These are phyloP conservation scores for Draba incana DNA, from an alignment of 345 rosid species.

Conservation along the genomic window DNA sequence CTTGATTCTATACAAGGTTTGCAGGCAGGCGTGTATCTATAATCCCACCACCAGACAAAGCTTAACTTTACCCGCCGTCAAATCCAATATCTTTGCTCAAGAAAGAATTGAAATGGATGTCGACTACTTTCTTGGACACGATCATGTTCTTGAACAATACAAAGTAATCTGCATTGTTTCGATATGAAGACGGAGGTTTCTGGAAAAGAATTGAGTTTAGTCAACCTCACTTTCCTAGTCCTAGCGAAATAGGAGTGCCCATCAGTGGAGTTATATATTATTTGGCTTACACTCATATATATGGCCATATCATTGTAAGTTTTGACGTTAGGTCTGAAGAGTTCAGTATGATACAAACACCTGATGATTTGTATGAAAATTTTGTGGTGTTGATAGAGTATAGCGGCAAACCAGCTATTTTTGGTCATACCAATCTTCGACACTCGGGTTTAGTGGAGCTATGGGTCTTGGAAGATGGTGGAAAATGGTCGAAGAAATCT, in stretches of 20 bases:
- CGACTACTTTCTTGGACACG: conserved; percentile 5
- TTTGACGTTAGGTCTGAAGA: neutral
- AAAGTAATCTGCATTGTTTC: neutral
- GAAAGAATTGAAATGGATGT: rapidly evolving
- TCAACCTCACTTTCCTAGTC: neutral
- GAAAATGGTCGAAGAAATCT: conserved; percentile 4
- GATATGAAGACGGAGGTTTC: neutral
- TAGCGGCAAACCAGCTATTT: conserved; percentile 1
- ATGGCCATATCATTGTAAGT: too few species aligned
- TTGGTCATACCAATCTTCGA: neutral
- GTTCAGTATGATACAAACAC: neutral
- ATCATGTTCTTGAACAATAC: conserved; percentile 27
- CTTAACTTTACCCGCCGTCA: conserved; percentile 5
- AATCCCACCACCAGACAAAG: conserved; percentile 23
- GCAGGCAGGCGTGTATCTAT: conserved; percentile 6
- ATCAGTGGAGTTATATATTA: conserved; percentile 12
- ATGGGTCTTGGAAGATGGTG: conserved; percentile 12
- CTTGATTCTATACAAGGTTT: conserved; percentile 17
- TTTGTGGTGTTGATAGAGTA: neutral
- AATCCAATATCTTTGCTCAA: neutral
- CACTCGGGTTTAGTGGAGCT: neutral
- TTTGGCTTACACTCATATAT: too few species aligned
- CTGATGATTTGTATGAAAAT: neutral
- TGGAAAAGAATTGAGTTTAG: conserved; percentile 19
- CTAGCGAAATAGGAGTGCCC: neutral